A percentile compares a stretch with the other conserved stretches of the same genome.
These are phyloP conservation scores for Triadica sebifera DNA, from an alignment of 345 rosid genomes.

Conservation along the genomic window DNA sequence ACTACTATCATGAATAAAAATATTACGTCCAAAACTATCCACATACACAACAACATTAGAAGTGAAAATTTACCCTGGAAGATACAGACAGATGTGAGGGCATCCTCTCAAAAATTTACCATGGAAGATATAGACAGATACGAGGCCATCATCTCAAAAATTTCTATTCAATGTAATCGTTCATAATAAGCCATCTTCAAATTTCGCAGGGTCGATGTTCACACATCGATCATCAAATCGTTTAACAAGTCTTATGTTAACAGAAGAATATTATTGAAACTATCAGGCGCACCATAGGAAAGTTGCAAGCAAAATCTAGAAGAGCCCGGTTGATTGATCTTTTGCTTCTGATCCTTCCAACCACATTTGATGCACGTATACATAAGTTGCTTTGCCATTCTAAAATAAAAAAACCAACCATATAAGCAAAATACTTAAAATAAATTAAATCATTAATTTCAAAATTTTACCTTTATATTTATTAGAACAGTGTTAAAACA, in stretches of 20 bases:
- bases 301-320: constrained; percentile 9
- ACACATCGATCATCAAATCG: not conserved
- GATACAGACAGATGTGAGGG: not conserved
- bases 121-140: not conserved
- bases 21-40: not conserved
- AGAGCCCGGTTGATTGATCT: constrained; percentile 48
- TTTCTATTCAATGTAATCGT: not conserved
- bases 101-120: not conserved
- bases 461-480: constrained; percentile 47
- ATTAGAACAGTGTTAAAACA: constrained; percentile 52
- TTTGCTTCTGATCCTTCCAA: constrained; percentile 43
- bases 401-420: constrained; percentile 31
- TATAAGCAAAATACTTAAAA: not conserved
- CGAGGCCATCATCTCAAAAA: not conserved
- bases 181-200: not conserved
- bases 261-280: not conserved
- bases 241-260: not conserved
- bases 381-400: constrained; percentile 47
- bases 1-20: too few relatives aligned
- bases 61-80: not conserved
- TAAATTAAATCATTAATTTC: constrained; percentile 6
- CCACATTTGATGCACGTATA: constrained; percentile 76
- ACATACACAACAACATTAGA: not conserved
- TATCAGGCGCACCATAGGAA: not conserved
- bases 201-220: not conserved